Percentiles rank a stretch among this genome's conserved stretches.
Evolutionary conservation across 768 basidiomycete genomes (phyloP).

Genomic region (Coprinopsis cinerea): DNA sequence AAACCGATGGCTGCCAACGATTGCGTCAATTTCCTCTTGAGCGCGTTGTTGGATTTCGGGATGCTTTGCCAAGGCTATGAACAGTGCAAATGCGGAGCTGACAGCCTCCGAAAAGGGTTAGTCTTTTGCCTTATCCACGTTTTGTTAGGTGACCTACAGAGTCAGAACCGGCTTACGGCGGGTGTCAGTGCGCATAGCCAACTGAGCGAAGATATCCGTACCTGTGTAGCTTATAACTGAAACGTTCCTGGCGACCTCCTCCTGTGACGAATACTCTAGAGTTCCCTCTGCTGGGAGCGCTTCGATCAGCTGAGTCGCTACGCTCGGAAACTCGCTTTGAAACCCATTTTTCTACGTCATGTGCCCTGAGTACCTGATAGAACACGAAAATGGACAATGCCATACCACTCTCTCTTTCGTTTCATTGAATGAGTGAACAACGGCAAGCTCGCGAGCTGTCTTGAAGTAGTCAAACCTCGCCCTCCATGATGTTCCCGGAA

Average conservation of each 20-base stretch:
- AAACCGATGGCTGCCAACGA: slow-evolving; percentile 29
- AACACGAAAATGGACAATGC: too few relatives aligned
- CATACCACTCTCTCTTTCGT: too few relatives aligned
- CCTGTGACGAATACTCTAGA: slow-evolving; percentile 7
- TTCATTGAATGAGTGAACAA: too few relatives aligned
- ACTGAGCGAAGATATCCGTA: background rate
- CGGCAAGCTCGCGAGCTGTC: too few relatives aligned
- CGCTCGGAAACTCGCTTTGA: background rate
- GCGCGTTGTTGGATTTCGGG: slow-evolving; percentile 30
- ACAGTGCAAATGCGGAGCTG: background rate
- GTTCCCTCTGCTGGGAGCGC: slow-evolving; percentile 10
- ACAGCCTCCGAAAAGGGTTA: background rate
- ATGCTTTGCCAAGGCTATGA: slow-evolving; percentile 29
- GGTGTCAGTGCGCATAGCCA: background rate
- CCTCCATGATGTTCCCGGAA: slow-evolving; percentile 4
- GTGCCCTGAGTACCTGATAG: too few relatives aligned
- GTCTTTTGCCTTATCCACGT: background rate
- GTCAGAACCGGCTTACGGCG: background rate
- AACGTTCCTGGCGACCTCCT: slow-evolving; percentile 12
- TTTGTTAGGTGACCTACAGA: background rate
- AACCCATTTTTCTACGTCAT: too few relatives aligned
- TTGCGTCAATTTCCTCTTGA: slow-evolving; percentile 35
- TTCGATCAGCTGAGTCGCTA: slow-evolving; percentile 9
- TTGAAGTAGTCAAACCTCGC: too few relatives aligned
- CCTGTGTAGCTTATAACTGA: background rate